Evolutionary conservation across 768 basidiomycete species (phyloP).

Genomic region (Tremella fuciformis): DNA sequence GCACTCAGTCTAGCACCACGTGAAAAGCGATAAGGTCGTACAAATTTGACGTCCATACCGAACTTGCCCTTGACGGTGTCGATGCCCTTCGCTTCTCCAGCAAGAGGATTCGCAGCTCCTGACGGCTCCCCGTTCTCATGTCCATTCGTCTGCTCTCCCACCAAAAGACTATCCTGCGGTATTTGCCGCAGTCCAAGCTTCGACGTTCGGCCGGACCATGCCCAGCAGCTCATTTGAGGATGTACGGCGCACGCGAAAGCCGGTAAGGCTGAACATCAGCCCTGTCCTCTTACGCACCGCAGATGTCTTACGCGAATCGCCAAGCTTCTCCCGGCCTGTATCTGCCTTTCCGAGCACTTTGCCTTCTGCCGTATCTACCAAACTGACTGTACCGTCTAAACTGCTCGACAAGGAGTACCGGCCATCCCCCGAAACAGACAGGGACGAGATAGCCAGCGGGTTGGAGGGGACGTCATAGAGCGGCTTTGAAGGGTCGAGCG

Average conservation of each 20-base stretch:
- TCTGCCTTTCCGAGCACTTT: constrained; percentile 65
- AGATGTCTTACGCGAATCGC: constrained; percentile 65
- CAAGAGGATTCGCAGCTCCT: constrained; percentile 14
- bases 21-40: constrained; percentile 65
- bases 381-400: constrained; percentile 73
- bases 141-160: constrained; percentile 14
- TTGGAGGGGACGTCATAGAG: constrained; percentile 65
- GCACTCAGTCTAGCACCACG: constrained; percentile 9
- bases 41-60: constrained; percentile 52
- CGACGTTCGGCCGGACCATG: constrained; percentile 47
- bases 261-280: constrained; percentile 44
- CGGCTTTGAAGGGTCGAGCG: constrained; percentile 57
- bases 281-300: constrained; percentile 7
- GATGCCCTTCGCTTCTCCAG: constrained; percentile 41
- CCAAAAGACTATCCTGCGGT: constrained; percentile 7
- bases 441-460: constrained; percentile 76
- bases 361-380: constrained; percentile 70
- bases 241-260: constrained; percentile 84
- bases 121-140: constrained; percentile 6
- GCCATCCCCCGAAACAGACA: constrained; percentile 68
- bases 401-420: constrained; percentile 70
- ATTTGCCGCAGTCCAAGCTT: constrained; percentile 38
- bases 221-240: constrained; percentile 55
- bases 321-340: constrained; percentile 65
- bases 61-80: constrained; percentile 52